A percentile compares a stretch with the other conserved stretches of the same genome.
phyloP scores from a whole-genome alignment of 2,329 filamentous ascomycete species.

The Orbilia brochopaga region DNA sequence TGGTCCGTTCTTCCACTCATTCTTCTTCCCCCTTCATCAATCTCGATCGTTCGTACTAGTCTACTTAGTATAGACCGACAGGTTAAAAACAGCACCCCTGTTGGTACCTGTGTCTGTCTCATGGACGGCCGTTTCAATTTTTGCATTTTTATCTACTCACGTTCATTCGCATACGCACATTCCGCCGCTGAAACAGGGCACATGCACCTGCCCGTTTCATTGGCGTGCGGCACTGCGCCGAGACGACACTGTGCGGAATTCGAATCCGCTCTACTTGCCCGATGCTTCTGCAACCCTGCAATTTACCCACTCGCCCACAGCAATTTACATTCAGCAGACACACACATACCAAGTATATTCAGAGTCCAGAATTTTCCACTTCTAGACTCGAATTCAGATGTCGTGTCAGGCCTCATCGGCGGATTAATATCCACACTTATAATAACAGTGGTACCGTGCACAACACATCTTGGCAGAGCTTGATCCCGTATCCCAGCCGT shows the following conservation, averaged over 20 bases:
- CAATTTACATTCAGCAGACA: neutral
- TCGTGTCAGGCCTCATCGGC: no score
- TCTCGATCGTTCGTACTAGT: neutral
- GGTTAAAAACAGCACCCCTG: no score
- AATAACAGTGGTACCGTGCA: no score
- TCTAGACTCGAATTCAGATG: no score
- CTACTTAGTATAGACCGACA: no score
- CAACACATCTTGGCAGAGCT: no score
- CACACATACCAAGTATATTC: no score
- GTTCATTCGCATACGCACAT: no score
- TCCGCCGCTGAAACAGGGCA: conserved; percentile 6
- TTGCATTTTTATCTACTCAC: no score
- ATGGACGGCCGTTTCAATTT: conserved; percentile 10
- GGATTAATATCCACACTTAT: no score
- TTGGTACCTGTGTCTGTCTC: conserved; percentile 1
- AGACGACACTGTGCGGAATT: conserved; percentile 2
- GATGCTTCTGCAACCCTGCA: neutral
- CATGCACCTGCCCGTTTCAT: conserved; percentile 8
- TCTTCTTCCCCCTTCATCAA: neutral
- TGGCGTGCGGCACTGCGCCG: neutral
- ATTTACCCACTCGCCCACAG: neutral
- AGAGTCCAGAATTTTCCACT: no score
- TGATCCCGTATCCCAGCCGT: no score
- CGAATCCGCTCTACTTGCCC: neutral
- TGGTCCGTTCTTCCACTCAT: neutral